Percentiles rank a stretch among this genome's conserved stretches.
phyloP scores from a whole-genome alignment of 768 basidiomycete genomes.

The Boletellus emodensis region DNA sequence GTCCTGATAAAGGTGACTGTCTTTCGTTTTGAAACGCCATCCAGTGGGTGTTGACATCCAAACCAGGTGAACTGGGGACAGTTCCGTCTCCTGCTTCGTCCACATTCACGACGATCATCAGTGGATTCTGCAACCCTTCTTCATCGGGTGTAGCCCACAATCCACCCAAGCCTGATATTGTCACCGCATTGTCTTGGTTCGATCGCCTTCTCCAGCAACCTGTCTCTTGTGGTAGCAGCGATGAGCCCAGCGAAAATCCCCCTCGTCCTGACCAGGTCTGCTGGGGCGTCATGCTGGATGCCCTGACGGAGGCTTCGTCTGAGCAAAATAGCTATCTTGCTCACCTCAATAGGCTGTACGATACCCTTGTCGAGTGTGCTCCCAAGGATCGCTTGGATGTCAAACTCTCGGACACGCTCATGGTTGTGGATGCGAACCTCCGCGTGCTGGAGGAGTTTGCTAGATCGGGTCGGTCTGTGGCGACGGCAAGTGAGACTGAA shows the following conservation, averaged over 20 bases:
- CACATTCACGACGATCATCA: slow-evolving; percentile 62
- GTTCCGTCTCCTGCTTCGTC: slow-evolving; percentile 56
- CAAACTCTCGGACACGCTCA: slow-evolving; percentile 35
- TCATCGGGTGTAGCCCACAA: background rate
- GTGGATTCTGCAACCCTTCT: slow-evolving; percentile 57
- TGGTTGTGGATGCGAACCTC: slow-evolving; percentile 44
- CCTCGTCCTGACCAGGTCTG: slow-evolving; percentile 50
- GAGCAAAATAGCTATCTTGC: slow-evolving; percentile 38
- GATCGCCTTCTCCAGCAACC: slow-evolving; percentile 52
- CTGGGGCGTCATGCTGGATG: slow-evolving; percentile 59
- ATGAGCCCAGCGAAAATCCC: slow-evolving; percentile 40
- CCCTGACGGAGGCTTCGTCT: slow-evolving; percentile 39
- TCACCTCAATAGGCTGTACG: slow-evolving; percentile 56
- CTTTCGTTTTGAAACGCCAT: background rate
- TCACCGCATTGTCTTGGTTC: slow-evolving; percentile 70
- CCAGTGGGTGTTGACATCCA: background rate
- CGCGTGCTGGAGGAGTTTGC: slow-evolving; percentile 26
- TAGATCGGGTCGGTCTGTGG: background rate
- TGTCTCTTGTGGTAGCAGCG: slow-evolving; percentile 33
- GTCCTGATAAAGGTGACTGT: slow-evolving; percentile 13
- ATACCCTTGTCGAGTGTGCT: slow-evolving; percentile 34
- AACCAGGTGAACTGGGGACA: slow-evolving; percentile 29
- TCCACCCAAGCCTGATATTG: slow-evolving; percentile 41
- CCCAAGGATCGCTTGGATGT: slow-evolving; percentile 34
- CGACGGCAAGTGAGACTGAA: background rate